Percentiles rank a stretch among this genome's conserved stretches.
These are phyloP conservation scores for Cordyceps javanica DNA, from an alignment of 2,329 filamentous ascomycete genomes.

Conservation along the genomic window DNA sequence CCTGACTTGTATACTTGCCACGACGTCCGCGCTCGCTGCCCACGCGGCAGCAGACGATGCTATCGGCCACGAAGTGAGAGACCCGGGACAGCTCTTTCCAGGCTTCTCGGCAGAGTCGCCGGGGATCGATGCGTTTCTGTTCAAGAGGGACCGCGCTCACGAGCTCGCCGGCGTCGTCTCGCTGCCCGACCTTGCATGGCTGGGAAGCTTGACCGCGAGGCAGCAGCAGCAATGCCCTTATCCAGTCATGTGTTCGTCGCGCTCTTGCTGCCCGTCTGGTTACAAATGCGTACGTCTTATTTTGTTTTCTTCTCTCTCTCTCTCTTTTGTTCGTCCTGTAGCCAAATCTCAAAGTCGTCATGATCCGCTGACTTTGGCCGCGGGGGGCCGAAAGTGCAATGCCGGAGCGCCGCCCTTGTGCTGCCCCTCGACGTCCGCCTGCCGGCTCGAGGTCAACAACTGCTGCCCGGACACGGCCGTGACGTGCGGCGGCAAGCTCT, in stretches of 20 bases:
- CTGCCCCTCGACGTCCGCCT: neutral
- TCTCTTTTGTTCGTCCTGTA: neutral
- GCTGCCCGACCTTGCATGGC: neutral
- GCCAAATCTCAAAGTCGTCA: too few relatives aligned
- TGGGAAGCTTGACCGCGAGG: neutral
- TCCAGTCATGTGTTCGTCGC: neutral
- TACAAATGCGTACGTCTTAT: neutral
- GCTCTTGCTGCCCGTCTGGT: neutral
- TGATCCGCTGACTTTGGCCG: neutral
- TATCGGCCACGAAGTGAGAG: neutral
- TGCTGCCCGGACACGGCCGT: slow-evolving; percentile 3
- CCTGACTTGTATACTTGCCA: neutral
- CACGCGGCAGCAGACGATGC: neutral
- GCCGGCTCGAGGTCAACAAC: neutral
- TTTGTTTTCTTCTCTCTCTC: neutral
- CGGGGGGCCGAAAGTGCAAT: neutral
- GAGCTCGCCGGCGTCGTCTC: neutral
- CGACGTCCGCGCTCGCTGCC: neutral
- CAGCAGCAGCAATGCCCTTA: neutral
- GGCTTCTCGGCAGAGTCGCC: neutral
- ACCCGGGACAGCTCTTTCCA: neutral
- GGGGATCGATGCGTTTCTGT: neutral
- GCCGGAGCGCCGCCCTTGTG: neutral
- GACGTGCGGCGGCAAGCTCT: neutral
- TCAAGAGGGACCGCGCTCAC: neutral